A percentile compares a stretch with the other conserved stretches of the same genome.
Conservation (phyloP, 345 rosid genomes). For the Pistacia vera region DNA sequence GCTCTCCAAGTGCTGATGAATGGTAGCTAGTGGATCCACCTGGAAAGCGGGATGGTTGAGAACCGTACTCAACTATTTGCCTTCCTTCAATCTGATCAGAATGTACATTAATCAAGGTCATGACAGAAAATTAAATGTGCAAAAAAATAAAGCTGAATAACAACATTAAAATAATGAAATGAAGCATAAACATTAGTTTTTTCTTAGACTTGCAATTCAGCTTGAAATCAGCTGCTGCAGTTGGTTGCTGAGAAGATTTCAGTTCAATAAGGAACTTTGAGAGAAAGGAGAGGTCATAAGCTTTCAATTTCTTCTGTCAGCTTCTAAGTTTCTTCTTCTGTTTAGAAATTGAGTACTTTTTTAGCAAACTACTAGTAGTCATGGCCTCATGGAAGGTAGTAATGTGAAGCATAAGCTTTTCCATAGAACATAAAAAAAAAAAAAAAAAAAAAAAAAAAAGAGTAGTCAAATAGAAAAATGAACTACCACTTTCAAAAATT, state of each 20-base stretch:
- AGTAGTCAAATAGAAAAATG: not conserved
- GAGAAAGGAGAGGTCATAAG: slow-evolving; percentile 66
- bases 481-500: not conserved
- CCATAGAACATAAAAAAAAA: no score
- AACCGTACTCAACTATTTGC: slow-evolving; percentile 59
- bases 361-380: not conserved
- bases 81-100: slow-evolving; percentile 61
- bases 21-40: slow-evolving; percentile 72
- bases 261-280: slow-evolving; percentile 79
- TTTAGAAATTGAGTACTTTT: not conserved
- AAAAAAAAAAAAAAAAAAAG: no score
- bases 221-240: slow-evolving; percentile 47
- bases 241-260: slow-evolving; percentile 37
- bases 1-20: slow-evolving; percentile 68
- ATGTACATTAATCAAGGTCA: slow-evolving; percentile 15
- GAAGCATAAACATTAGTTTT: slow-evolving; percentile 55
- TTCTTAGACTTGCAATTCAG: slow-evolving; percentile 73
- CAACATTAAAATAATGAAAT: not conserved
- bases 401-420: not conserved
- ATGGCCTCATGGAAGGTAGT: no score
- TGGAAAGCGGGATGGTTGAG: slow-evolving; percentile 68
- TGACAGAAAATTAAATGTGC: not conserved
- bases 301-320: slow-evolving; percentile 72
- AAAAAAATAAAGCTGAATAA: slow-evolving; percentile 3
- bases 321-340: slow-evolving; percentile 60